These are phyloP conservation scores for Eutreptiella sp. DNA, from an alignment of 208 protist genomes.

Conservation along the genomic window DNA sequence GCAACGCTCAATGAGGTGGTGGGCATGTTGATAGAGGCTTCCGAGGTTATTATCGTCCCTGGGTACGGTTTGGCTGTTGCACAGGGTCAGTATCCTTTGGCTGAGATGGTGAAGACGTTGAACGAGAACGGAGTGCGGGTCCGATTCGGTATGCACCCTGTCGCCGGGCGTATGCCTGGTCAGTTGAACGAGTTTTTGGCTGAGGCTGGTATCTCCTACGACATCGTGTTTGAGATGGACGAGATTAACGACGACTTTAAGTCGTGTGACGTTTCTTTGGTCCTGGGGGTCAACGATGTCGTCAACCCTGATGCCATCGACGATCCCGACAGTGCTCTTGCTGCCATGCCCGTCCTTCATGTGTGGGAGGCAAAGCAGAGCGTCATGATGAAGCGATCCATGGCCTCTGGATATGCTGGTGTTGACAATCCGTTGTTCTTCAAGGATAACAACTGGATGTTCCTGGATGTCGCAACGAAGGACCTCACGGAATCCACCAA, in stretches of 20 bases:
- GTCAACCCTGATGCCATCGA: constrained; percentile 71
- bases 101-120: constrained; percentile 58
- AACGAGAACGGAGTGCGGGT: constrained; percentile 36
- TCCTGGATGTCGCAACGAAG: constrained; percentile 71
- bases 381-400: constrained; percentile 72
- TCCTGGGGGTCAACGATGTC: constrained; percentile 85
- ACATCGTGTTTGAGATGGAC: constrained; percentile 88
- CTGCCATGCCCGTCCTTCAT: constrained; percentile 77
- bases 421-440: constrained; percentile 77
- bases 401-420: constrained; percentile 54
- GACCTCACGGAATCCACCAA: too few species aligned
- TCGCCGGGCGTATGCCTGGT: constrained; percentile 77
- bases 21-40: constrained; percentile 37
- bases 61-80: constrained; percentile 85
- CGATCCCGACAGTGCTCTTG: constrained; percentile 65
- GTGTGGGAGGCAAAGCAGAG: constrained; percentile 68
- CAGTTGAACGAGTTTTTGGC: constrained; percentile 86
- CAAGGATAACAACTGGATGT: constrained; percentile 73
- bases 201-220: constrained; percentile 80
- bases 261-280: constrained; percentile 57
- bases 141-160: constrained; percentile 75
- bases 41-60: constrained; percentile 76
- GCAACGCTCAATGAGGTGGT: not conserved
- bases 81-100: constrained; percentile 68
- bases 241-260: constrained; percentile 59